These are phyloP conservation scores for Kodamaea hsintzibuensis DNA, from an alignment of 805 yeast genomes.

Conservation along the genomic window DNA sequence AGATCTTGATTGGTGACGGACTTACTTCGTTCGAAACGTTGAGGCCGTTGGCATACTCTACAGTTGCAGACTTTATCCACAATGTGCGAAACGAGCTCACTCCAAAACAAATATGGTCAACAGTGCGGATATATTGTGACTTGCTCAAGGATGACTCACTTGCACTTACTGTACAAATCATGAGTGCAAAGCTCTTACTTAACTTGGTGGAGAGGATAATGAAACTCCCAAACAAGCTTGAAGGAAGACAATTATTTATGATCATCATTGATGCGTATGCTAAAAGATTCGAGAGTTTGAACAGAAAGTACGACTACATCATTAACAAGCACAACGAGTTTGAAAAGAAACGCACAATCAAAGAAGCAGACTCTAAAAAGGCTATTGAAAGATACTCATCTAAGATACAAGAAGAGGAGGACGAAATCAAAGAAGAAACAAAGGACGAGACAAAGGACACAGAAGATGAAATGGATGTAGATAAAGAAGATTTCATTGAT, in stretches of 20 bases:
- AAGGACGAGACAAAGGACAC: neutral
- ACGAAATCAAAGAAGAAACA: slow-evolving; percentile 26
- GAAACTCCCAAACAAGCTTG: slow-evolving; percentile 77
- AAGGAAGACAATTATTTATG: slow-evolving; percentile 81
- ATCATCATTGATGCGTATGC: slow-evolving; percentile 86
- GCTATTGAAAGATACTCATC: slow-evolving; percentile 42
- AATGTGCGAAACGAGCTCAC: slow-evolving; percentile 83
- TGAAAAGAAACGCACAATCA: slow-evolving; percentile 41
- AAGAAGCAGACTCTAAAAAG: slow-evolving; percentile 43
- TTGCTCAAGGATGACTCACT: slow-evolving; percentile 78
- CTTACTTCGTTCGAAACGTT: slow-evolving; percentile 87
- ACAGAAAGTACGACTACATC: slow-evolving; percentile 67
- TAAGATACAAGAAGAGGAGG: slow-evolving; percentile 18
- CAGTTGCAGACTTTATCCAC: slow-evolving; percentile 94
- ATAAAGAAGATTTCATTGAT: slow-evolving; percentile 19
- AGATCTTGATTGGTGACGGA: slow-evolving; percentile 88
- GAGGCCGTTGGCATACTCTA: slow-evolving; percentile 90
- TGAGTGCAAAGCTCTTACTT: slow-evolving; percentile 89
- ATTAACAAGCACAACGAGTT: slow-evolving; percentile 60
- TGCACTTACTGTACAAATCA: slow-evolving; percentile 88
- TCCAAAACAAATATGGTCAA: slow-evolving; percentile 81
- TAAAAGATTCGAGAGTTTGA: slow-evolving; percentile 73
- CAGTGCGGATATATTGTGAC: slow-evolving; percentile 78
- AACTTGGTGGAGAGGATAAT: slow-evolving; percentile 87
- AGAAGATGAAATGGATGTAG: slow-evolving; percentile 23